Evolutionary conservation across 2,329 filamentous ascomycete species (phyloP), one percentile per base, ranked within the genome.

Genomic region (Neonectria faginata): DNA sequence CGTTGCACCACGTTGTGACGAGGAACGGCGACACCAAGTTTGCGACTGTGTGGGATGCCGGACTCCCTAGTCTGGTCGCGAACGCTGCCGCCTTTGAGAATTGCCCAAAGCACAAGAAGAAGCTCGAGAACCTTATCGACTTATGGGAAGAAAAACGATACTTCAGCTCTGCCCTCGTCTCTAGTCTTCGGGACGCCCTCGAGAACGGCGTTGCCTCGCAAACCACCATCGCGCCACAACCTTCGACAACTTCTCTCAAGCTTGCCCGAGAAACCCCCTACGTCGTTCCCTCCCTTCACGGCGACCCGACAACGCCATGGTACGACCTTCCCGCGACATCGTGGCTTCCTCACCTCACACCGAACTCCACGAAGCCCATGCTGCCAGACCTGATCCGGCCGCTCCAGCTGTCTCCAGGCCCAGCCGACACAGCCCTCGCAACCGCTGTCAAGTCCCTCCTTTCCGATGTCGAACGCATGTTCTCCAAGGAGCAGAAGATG

Each of bases 261-360:
- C 74, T 81, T 6, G 80, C 84, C 16, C 90, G 87, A 70, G 83
- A 90, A 64, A 80, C 81, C 1, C 91, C 91, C 0, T 95, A 88
- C 73, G 78, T 91, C 29, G 85, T 97, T 77, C 94, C 94, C 20
- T 84, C 91, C 1, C 87, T 86, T 60, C 94, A 97, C 76, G 94
- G 94, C 44, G 92, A 97, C 74, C 80, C 85, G 2, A 86, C 87
- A 0, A 88, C 86, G 4, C 89, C 91, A 0, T 97, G 91, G 87
- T 92, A 94, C 79, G 93, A 97, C 68, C 82, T 97, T 1, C 93
- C 93, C 0, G 93, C 93, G 1, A 91, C 89, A 2, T 95, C 92
- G 69, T 90, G 94, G 83, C 86, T 97, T 51, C 91, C 91, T 5
- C 90, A 92, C 60, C 88, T 97, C 64, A 87, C 91, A 42, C 92